Evolutionary conservation across 2,329 filamentous ascomycete genomes (phyloP).

Genomic region (Alternaria triticimaculans): DNA sequence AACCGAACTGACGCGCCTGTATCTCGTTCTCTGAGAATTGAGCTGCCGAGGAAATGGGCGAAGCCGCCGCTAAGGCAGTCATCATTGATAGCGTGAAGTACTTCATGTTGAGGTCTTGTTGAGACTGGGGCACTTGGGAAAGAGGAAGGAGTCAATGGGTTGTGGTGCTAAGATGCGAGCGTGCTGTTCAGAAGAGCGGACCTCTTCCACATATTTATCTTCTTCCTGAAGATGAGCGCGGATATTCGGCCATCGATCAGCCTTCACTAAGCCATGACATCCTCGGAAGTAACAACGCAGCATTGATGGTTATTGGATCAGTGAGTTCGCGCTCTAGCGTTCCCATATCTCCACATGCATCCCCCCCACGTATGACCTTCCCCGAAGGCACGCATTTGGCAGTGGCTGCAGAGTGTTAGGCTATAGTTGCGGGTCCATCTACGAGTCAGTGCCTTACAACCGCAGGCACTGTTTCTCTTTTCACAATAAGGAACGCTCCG

Average conservation of each 20-base stretch:
- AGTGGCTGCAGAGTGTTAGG: background rate
- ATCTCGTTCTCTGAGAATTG: constrained; percentile 13
- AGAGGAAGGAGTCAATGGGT: background rate
- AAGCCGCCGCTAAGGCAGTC: constrained; percentile 15
- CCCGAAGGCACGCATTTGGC: background rate
- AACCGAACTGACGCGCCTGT: constrained; percentile 21
- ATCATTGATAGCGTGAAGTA: constrained; percentile 22
- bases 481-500: background rate
- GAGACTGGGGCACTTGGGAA: too few relatives aligned
- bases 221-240: background rate
- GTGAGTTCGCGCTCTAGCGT: background rate
- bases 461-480: background rate
- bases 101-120: constrained; percentile 27
- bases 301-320: background rate
- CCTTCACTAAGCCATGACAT: background rate
- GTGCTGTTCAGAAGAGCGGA: background rate
- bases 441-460: background rate
- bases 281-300: constrained; percentile 1
- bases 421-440: background rate
- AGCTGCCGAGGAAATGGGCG: constrained; percentile 17
- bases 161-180: background rate
- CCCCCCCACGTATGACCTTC: background rate
- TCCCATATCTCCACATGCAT: background rate
- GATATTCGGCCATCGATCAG: background rate
- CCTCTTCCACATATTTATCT: background rate